Percentiles rank a stretch among this genome's conserved stretches.
These are phyloP conservation scores for Meyerozyma smithsonii DNA, from an alignment of 1,139 yeast species.

Conservation along the genomic window DNA sequence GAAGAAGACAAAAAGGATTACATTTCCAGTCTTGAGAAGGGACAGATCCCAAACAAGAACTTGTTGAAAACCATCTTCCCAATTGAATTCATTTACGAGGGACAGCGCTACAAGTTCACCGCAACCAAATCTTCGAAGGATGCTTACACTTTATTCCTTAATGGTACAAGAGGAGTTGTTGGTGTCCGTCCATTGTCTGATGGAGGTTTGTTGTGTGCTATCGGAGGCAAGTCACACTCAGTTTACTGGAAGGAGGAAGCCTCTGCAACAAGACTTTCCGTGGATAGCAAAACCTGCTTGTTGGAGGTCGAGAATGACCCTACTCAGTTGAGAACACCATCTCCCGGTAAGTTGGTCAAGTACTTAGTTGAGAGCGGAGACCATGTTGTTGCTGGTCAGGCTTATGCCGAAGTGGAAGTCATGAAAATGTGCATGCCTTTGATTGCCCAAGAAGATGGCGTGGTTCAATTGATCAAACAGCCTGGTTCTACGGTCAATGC, in stretches of 20 bases:
- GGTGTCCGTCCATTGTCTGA: slow-evolving; percentile 86
- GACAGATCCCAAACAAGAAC: slow-evolving; percentile 86
- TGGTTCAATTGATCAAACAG: slow-evolving; percentile 87
- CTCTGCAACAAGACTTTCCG: slow-evolving; percentile 91
- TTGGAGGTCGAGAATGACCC: slow-evolving; percentile 96
- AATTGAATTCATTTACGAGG: slow-evolving; percentile 92
- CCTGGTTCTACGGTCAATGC: slow-evolving; percentile 97
- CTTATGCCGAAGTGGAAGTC: slow-evolving; percentile 97
- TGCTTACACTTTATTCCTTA: slow-evolving; percentile 80
- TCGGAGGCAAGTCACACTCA: slow-evolving; percentile 91
- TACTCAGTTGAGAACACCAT: slow-evolving; percentile 95
- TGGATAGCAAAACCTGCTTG: slow-evolving; percentile 90
- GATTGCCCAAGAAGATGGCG: slow-evolving; percentile 89
- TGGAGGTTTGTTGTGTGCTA: slow-evolving; percentile 84
- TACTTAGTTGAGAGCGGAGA: slow-evolving; percentile 94
- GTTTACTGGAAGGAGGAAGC: slow-evolving; percentile 98
- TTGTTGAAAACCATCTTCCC: slow-evolving; percentile 83
- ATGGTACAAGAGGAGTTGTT: slow-evolving; percentile 86
- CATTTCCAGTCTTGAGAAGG: slow-evolving; percentile 74
- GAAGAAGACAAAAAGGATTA: slow-evolving; percentile 69
- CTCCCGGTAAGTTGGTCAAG: slow-evolving; percentile 96
- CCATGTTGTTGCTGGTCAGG: slow-evolving; percentile 85
- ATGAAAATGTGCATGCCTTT: slow-evolving; percentile 98
- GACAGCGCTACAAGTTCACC: slow-evolving; percentile 87
- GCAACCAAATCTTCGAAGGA: slow-evolving; percentile 89